These are phyloP conservation scores for Calendula officinalis DNA, from an alignment of 129 eudicot genomes.

Conservation along the genomic window DNA sequence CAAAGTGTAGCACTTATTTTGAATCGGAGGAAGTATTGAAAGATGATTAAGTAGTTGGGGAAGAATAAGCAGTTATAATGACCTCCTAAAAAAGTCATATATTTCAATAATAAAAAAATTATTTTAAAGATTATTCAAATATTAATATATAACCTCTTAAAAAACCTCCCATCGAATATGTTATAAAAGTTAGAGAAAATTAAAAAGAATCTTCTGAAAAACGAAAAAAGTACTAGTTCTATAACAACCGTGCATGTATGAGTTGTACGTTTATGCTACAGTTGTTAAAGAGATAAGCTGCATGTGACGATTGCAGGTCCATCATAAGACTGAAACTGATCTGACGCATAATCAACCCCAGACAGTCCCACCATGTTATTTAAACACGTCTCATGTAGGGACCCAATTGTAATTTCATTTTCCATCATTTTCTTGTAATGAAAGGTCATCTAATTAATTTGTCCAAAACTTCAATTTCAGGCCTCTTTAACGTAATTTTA, in stretches of 20 bases:
- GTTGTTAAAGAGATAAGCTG: conserved; percentile 12
- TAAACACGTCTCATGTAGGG: conserved; percentile 5
- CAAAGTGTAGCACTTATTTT: no score
- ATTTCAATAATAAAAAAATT: no score
- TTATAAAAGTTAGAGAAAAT: no score
- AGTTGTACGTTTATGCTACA: conserved; percentile 28
- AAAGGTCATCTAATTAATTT: neutral
- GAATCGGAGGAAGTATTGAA: no score
- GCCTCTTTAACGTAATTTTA: no score
- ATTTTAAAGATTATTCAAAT: no score
- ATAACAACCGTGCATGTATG: conserved; percentile 12
- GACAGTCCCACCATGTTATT: conserved; percentile 22
- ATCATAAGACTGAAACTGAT: conserved; percentile 28
- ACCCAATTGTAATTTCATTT: neutral
- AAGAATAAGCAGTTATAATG: no score
- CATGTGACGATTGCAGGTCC: conserved; percentile 28
- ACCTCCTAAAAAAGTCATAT: no score
- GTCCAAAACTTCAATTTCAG: no score
- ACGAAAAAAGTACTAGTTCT: neutral
- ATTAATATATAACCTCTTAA: no score
- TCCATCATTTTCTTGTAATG: neutral
- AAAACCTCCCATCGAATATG: no score
- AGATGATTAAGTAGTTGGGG: no score
- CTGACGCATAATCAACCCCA: conserved; percentile 23
- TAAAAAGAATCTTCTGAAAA: neutral